Conservation (phyloP, 2,329 filamentous ascomycete species). For the Hypoxylon sp. region DNA sequence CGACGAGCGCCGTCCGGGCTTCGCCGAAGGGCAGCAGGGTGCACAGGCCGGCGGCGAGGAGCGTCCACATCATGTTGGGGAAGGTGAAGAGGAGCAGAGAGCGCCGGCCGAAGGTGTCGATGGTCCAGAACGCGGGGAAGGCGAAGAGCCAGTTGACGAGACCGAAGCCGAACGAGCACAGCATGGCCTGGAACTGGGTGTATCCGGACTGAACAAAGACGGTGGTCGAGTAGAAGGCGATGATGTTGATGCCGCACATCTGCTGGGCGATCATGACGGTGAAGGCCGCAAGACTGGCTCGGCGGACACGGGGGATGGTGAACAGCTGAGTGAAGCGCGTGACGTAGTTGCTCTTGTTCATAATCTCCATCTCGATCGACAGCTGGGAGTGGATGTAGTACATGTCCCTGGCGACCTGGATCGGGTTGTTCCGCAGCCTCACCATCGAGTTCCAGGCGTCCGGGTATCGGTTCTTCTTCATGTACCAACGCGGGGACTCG, state of each 20-base stretch:
- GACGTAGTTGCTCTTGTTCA: slow-evolving; percentile 62
- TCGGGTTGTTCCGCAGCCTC: slow-evolving; percentile 59
- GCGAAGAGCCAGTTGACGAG: slow-evolving; percentile 71
- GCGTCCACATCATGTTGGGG: slow-evolving; percentile 71
- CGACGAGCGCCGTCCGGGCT: slow-evolving; percentile 55
- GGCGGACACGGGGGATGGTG: slow-evolving; percentile 71
- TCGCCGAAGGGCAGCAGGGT: slow-evolving; percentile 54
- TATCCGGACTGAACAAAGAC: slow-evolving; percentile 67
- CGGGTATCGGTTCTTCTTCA: slow-evolving; percentile 69
- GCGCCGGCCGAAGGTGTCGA: slow-evolving; percentile 72
- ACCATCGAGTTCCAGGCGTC: slow-evolving; percentile 66
- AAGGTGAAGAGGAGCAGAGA: slow-evolving; percentile 70
- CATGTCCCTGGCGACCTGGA: slow-evolving; percentile 68
- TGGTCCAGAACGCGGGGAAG: slow-evolving; percentile 71
- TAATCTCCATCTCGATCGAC: slow-evolving; percentile 62
- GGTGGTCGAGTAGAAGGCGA: slow-evolving; percentile 77
- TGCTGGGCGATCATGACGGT: slow-evolving; percentile 83
- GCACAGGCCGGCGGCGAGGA: slow-evolving; percentile 69
- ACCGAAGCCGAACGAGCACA: slow-evolving; percentile 71
- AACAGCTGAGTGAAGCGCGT: slow-evolving; percentile 71
- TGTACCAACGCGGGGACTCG: slow-evolving; percentile 70
- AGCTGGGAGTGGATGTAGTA: slow-evolving; percentile 72
- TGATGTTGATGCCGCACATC: slow-evolving; percentile 76
- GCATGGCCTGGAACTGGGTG: slow-evolving; percentile 60
- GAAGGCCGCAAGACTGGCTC: slow-evolving; percentile 78